These are phyloP conservation scores for Beauveria pseudobassiana DNA, from an alignment of 2,329 filamentous ascomycete species.

Conservation along the genomic window DNA sequence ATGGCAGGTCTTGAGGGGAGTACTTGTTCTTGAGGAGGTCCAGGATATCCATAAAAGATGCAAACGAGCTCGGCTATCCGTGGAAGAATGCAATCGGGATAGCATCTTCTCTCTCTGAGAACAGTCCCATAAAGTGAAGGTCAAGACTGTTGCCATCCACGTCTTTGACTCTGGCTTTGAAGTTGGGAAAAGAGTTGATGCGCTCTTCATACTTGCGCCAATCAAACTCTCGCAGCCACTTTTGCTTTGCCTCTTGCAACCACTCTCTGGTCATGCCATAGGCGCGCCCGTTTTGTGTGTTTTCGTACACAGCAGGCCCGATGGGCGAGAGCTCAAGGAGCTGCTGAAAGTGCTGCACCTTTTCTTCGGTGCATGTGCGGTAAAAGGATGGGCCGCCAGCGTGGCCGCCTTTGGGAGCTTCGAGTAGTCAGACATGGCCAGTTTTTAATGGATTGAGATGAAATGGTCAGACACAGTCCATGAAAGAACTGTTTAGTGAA, in stretches of 20 bases:
- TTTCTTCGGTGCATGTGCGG: conserved; percentile 31
- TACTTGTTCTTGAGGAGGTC: conserved; percentile 39
- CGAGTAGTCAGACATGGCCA: conserved; percentile 10
- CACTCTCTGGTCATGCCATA: conserved; percentile 40
- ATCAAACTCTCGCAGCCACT: conserved; percentile 37
- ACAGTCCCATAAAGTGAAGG: conserved; percentile 48
- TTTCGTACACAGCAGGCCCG: conserved; percentile 41
- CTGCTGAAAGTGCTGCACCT: conserved; percentile 36
- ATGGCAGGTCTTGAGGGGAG: conserved; percentile 41
- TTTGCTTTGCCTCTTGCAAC: conserved; percentile 31
- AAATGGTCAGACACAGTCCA: not conserved
- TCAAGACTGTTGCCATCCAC: conserved; percentile 25
- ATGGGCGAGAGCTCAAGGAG: conserved; percentile 40
- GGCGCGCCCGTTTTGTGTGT: conserved; percentile 30
- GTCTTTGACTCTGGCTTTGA: conserved; percentile 32
- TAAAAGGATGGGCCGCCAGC: conserved; percentile 26
- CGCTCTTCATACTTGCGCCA: conserved; percentile 31
- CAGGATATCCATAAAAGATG: conserved; percentile 49
- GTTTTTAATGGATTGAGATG: not conserved
- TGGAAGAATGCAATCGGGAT: conserved; percentile 45
- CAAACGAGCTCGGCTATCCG: conserved; percentile 47
- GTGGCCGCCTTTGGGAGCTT: conserved; percentile 4
- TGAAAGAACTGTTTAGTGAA: not conserved
- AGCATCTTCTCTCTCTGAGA: conserved; percentile 42
- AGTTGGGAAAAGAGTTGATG: conserved; percentile 44